These are phyloP conservation scores for Claviceps paspali DNA, from an alignment of 2,329 filamentous ascomycete species.

Conservation along the genomic window DNA sequence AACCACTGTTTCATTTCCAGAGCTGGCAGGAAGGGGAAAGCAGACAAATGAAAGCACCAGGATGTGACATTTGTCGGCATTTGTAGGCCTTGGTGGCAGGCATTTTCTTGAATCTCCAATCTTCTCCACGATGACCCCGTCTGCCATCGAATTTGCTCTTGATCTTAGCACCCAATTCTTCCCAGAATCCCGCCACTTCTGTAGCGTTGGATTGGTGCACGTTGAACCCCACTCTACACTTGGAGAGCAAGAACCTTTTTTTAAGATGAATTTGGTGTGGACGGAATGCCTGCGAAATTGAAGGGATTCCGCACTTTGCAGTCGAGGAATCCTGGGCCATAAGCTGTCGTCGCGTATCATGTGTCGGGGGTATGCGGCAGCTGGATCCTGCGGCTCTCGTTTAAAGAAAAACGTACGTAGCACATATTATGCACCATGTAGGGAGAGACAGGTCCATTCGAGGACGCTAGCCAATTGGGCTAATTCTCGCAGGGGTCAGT, in stretches of 20 bases:
- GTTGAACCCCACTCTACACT: neutral
- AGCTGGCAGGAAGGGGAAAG: neutral
- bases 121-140: neutral
- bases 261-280: neutral
- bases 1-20: neutral
- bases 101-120: neutral
- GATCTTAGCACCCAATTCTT: neutral
- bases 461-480: slow-evolving; percentile 1
- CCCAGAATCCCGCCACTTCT: neutral
- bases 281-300: neutral
- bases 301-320: no score
- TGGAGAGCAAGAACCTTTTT: neutral
- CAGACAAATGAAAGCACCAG: neutral
- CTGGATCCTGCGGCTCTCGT: slow-evolving; percentile 1
- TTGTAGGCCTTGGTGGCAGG: neutral
- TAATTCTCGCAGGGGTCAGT: neutral
- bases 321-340: slow-evolving; percentile 1
- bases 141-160: neutral
- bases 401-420: neutral
- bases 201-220: neutral
- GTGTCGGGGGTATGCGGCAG: slow-evolving; percentile 2
- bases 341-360: neutral
- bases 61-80: neutral
- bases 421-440: neutral
- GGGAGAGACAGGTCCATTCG: neutral